Base-by-base conservation (phyloP, 2,329 filamentous ascomycete species). In the Ceratocystis albifundus region DNA sequence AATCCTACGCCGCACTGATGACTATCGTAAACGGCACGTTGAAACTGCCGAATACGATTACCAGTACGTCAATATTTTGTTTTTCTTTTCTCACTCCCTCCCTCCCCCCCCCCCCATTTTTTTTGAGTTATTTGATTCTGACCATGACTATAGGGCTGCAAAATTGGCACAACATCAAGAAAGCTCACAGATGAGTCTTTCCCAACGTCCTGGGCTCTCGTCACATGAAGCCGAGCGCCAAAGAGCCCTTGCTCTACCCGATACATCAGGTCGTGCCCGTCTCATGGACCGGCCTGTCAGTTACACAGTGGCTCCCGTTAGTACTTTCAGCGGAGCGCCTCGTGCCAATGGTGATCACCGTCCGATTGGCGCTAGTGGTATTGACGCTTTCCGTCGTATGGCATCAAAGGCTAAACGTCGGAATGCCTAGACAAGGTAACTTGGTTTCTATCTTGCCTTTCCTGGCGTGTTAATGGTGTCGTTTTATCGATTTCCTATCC, bases 1-100 rank as follows among this genome's bases (percentile, higher is more conserved):
- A 3, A 96, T 99, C 69, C 81, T 99, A 65, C 93, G 95, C 78
- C 87, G 91, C 71, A 96, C 89, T 69, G 91, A 96, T 72, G 91
- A 96, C 75, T 96, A 95, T 79, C 92, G 90, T 77, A 94, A 96
- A 80, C 86, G 89, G 25, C 82, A 82, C 69, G 78, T 87, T 53
- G 80, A 85, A 72, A 85, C 82, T 17, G 82, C 82, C 68, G 83
- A 86, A 65, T 86, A 83, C 69, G 84, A 87, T 72, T 81, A 84
- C 71, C 77, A 81, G 84, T 86, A 80, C 67, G 82, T 79, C 1
- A 28, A 25, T 28, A 22, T 15, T 12, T 25, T 25, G 10, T 53
- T 61, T 65, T 28, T 44, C 65, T 61, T 65, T 28, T 44, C 65
- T 59, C 28, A 69, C 69, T 67, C 69, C 61, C 50, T 41, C 20